Percentiles rank a stretch among this genome's conserved stretches.
These are phyloP conservation scores for Trametes punicea DNA, from an alignment of 768 basidiomycete species.

Conservation along the genomic window DNA sequence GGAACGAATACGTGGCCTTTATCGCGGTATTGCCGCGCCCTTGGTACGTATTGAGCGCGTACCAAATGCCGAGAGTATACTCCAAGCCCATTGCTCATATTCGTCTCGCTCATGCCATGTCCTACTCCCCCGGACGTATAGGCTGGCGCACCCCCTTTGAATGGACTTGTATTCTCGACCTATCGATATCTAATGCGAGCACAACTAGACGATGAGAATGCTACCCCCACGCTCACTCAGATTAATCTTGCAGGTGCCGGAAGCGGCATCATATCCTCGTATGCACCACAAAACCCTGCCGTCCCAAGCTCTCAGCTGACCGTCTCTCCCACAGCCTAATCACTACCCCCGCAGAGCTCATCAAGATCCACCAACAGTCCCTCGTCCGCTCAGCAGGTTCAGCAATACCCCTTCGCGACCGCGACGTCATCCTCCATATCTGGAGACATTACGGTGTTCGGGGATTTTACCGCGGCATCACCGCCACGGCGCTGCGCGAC, in stretches of 20 bases:
- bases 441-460: constrained; percentile 51
- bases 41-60: constrained; percentile 49
- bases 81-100: too few species aligned
- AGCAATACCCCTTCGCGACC: constrained; percentile 32
- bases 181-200: constrained; percentile 76
- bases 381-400: constrained; percentile 24
- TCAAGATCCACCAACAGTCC: constrained; percentile 84
- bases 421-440: constrained; percentile 54
- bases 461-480: constrained; percentile 76
- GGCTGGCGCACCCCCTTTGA: constrained; percentile 64
- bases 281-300: constrained; percentile 30
- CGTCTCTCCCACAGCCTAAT: constrained; percentile 47
- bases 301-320: neutral
- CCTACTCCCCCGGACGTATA: too few species aligned
- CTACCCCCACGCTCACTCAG: constrained; percentile 63
- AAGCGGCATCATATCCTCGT: constrained; percentile 80
- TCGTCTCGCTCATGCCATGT: too few species aligned
- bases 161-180: constrained; percentile 82
- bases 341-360: constrained; percentile 80
- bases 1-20: constrained; percentile 65
- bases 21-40: constrained; percentile 77
- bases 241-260: constrained; percentile 76
- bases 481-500: constrained; percentile 73
- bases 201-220: constrained; percentile 47
- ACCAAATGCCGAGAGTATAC: too few species aligned